Evolutionary conservation across 2,329 filamentous ascomycete species (phyloP).

Genomic region (Penicillium aurantiogriseum): DNA sequence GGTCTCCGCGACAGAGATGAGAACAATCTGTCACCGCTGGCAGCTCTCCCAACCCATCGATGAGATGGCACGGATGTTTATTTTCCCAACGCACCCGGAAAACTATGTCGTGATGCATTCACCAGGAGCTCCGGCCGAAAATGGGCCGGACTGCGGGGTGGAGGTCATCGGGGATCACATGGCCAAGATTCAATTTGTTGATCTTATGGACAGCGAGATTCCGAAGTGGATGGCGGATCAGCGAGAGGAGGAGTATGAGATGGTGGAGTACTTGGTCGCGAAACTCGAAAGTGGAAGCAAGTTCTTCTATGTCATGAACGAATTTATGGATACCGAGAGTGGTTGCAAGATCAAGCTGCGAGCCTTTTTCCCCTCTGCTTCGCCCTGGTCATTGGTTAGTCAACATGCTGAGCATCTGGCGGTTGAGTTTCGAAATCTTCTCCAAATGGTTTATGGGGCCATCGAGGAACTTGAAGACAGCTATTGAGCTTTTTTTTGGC

Average conservation of each 20-base stretch:
- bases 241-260: slow-evolving; percentile 1
- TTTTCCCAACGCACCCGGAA: slow-evolving; percentile 6
- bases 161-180: slow-evolving; percentile 8
- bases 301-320: slow-evolving; percentile 10
- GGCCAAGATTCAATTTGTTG: slow-evolving; percentile 2
- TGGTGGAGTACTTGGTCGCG: slow-evolving; percentile 1
- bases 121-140: neutral
- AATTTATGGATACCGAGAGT: slow-evolving; percentile 2
- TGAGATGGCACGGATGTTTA: neutral
- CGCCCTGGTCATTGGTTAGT: slow-evolving; percentile 1
- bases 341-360: slow-evolving; percentile 8
- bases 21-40: neutral
- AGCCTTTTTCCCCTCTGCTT: slow-evolving; percentile 4
- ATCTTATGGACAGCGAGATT: neutral
- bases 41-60: slow-evolving; percentile 1
- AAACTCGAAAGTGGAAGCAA: slow-evolving; percentile 2
- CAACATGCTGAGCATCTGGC: slow-evolving; percentile 7
- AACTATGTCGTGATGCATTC: slow-evolving; percentile 6
- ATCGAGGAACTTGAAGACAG: slow-evolving; percentile 1
- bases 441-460: slow-evolving; percentile 1
- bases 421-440: slow-evolving; percentile 4
- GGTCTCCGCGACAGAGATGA: slow-evolving; percentile 1
- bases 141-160: neutral
- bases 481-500: slow-evolving; percentile 1
- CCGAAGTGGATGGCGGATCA: neutral